phyloP scores from a whole-genome alignment of 2,329 filamentous ascomycete species.

The Erysiphe pulchra region DNA sequence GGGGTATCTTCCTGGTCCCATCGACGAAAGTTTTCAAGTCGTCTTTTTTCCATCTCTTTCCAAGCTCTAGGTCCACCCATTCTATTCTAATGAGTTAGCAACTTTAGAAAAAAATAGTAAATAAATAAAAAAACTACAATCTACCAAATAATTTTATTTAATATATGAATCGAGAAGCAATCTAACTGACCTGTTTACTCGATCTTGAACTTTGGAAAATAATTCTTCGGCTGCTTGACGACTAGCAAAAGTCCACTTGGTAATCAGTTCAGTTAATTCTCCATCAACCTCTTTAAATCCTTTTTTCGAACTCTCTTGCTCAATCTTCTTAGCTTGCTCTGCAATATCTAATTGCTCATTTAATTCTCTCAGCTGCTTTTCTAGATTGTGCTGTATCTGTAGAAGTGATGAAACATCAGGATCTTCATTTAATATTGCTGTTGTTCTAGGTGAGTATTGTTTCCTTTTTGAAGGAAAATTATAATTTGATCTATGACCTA shows the following conservation, averaged over 20 bases:
- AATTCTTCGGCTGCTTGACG: conserved; percentile 41
- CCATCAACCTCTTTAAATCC: conserved; percentile 25
- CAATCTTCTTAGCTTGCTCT: conserved; percentile 26
- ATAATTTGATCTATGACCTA: neutral
- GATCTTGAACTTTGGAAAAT: conserved; percentile 31
- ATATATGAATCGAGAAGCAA: too few relatives aligned
- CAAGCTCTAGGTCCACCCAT: conserved; percentile 37
- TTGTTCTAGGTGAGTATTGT: conserved; percentile 10
- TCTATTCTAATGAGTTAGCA: conserved; percentile 3
- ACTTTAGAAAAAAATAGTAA: neutral
- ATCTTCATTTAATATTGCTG: conserved; percentile 11
- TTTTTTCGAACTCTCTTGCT: conserved; percentile 11
- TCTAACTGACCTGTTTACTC: conserved; percentile 21
- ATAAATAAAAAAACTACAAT: too few relatives aligned
- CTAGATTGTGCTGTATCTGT: conserved; percentile 13
- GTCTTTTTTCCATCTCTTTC: conserved; percentile 22
- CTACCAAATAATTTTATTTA: too few relatives aligned
- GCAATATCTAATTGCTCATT: conserved; percentile 21
- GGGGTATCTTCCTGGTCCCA: conserved; percentile 16
- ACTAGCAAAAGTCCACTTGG: conserved; percentile 34
- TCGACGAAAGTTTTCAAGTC: conserved; percentile 16
- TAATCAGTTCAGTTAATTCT: conserved; percentile 28
- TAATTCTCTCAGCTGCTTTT: conserved; percentile 10
- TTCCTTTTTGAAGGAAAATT: conserved; percentile 2
- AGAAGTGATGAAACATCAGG: conserved; percentile 12